Evolutionary conservation across 73 alveolate species (phyloP), one percentile per base, ranked within the genome.

Genomic region (Tetrahymena elliotti): DNA sequence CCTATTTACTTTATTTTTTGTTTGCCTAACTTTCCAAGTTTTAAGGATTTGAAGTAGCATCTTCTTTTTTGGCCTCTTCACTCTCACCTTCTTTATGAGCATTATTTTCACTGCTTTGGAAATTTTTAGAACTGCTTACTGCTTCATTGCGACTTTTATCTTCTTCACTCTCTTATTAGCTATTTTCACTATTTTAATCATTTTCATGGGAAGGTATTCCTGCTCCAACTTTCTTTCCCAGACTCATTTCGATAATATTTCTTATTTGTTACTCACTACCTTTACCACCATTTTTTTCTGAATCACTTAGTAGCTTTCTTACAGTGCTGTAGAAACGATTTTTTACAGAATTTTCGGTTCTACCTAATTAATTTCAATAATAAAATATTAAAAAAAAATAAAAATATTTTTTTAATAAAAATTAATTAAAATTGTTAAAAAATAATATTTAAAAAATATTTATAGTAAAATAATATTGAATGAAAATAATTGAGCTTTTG

Each of bases 301-400:
- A 92, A 94, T 94, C 96, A 41, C 95, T 94, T n/a, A 94, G 82
- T 24, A 94, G 92, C 93, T 94, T 94, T 33, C 96, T 33, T n/a
- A 94, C 96, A 20, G 96, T 94, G 27, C 95, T 84, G 47, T 94
- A 94, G 34, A 94, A 94, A 31, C 96, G 93, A 40, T 94, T 94
- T 47, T 94, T 94, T 9, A 94, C 96, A 2, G 96, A 94, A 37
- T 94, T 94, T 94, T 94, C 96, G 33, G 96, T 94, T 94, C 96
- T 94, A 20, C 96, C 96, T 35, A 16, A n/a, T n/a, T n/a, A 22
- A 68, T 24, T 22, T 27, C 16, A 68, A 27, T 8, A 54, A 13
- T n/a, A n/a, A 54, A 54, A 10, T 16, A 16, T 54, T 3, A 54
- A 22, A 1, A 3, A 6, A n/a, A 54, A 68, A 68, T 68, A 68